Evolutionary conservation across 345 rosid genomes (phyloP).

Genomic region (Eucalyptus coolabah): DNA sequence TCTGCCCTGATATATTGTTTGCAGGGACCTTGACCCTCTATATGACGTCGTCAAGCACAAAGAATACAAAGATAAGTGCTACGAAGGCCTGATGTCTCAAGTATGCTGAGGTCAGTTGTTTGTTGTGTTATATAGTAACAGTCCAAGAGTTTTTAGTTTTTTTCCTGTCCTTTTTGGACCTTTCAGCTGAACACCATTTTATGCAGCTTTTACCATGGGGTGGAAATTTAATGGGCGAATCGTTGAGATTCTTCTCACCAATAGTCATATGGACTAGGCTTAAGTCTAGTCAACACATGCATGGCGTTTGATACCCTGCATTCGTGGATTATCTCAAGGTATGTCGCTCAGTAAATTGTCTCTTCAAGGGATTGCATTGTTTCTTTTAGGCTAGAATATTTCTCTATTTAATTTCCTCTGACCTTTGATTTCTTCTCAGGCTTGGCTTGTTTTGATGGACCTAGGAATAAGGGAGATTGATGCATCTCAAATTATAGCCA

Average conservation of each 20-base stretch:
- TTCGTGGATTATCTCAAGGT: conserved; percentile 62
- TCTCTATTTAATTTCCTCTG: not conserved
- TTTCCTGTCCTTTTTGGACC: not conserved
- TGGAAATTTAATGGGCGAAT: conserved; percentile 59
- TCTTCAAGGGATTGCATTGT: not conserved
- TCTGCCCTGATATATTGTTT: not conserved
- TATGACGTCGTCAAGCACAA: conserved; percentile 32
- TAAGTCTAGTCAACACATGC: conserved; percentile 20
- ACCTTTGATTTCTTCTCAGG: conserved; percentile 7
- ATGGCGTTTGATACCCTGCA: conserved; percentile 22
- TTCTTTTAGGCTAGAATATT: not conserved
- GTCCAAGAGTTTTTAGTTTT: not conserved
- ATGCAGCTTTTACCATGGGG: conserved; percentile 94
- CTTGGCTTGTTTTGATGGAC: conserved; percentile 46
- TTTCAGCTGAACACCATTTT: conserved; percentile 17
- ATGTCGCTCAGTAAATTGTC: not conserved
- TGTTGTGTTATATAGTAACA: not conserved
- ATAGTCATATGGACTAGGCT: conserved; percentile 63
- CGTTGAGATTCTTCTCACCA: conserved; percentile 64
- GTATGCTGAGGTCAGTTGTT: conserved; percentile 45
- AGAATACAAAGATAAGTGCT: conserved; percentile 74
- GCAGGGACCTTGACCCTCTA: conserved; percentile 88
- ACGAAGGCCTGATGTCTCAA: conserved; percentile 38
- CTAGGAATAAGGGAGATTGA: conserved; percentile 26
- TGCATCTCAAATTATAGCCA: conserved; percentile 14